Conservation (phyloP, 495 filamentous ascomycete species). For the Podospora didyma region DNA sequence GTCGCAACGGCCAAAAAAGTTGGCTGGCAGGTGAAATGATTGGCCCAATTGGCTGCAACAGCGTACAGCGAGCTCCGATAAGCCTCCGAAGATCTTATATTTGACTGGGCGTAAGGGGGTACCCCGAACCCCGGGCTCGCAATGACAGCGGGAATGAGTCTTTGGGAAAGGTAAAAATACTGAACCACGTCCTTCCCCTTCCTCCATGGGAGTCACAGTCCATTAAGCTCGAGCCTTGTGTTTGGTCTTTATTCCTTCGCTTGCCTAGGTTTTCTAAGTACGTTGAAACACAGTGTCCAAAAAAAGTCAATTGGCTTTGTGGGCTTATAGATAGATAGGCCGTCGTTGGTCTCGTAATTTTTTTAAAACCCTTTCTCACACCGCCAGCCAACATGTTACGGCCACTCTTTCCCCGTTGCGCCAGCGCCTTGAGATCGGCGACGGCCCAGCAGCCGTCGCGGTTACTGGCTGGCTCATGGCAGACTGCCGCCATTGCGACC, state of each 20-base stretch:
- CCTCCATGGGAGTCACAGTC: too few relatives aligned
- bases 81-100: conserved; percentile 16
- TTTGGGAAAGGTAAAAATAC: too few relatives aligned
- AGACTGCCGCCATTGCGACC: too few relatives aligned
- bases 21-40: conserved; percentile 8
- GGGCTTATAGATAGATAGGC: background rate
- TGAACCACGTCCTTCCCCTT: too few relatives aligned
- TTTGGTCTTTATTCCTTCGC: too few relatives aligned
- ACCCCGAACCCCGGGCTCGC: too few relatives aligned
- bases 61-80: conserved; percentile 23
- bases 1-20: background rate
- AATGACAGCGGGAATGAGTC: too few relatives aligned
- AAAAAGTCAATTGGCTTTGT: background rate
- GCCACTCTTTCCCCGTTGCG: conserved; percentile 21
- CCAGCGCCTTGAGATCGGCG: conserved; percentile 11
- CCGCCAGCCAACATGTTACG: conserved; percentile 20
- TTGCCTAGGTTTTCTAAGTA: too few relatives aligned
- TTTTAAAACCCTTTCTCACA: background rate
- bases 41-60: conserved; percentile 17
- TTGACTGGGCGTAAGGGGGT: too few relatives aligned
- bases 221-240: too few relatives aligned
- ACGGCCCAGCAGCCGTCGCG: conserved; percentile 24
- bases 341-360: background rate
- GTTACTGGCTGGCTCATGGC: conserved; percentile 16
- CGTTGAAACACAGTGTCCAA: too few relatives aligned